Conservation (phyloP, 257 asterid genomes). For the Capsicum rhomboideum region DNA sequence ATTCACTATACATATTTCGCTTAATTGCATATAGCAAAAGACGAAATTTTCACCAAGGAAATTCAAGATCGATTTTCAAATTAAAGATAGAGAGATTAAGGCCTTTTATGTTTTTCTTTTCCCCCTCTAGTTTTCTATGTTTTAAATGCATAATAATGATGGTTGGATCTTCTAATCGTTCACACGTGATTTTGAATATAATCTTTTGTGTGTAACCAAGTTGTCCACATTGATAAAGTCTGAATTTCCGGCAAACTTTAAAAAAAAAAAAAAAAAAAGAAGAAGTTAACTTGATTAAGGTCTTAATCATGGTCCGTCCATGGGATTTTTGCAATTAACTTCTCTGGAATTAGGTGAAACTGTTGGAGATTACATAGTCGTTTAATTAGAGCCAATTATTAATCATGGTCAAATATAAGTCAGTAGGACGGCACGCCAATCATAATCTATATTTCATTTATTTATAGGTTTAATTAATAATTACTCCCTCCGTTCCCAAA, state of each 20-base stretch:
- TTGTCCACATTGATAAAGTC: background rate
- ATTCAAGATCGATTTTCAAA: background rate
- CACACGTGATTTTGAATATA: background rate
- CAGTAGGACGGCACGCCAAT: background rate
- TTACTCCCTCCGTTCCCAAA: too few relatives aligned
- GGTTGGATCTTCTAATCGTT: background rate
- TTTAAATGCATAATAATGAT: background rate
- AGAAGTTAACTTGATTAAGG: background rate
- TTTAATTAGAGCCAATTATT: background rate
- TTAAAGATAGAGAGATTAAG: background rate
- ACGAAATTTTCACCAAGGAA: background rate
- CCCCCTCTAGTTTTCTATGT: background rate
- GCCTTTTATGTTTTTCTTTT: background rate
- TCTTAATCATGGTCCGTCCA: background rate
- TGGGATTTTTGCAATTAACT: background rate
- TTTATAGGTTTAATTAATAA: background rate
- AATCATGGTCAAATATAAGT: background rate
- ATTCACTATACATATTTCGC: background rate
- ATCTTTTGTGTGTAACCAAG: background rate
- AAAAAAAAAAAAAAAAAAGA: too few relatives aligned
- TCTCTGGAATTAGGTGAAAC: background rate
- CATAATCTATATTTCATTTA: background rate
- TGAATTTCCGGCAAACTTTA: background rate
- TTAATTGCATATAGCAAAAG: too few relatives aligned
- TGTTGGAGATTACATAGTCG: background rate